Evolutionary conservation across 352 stramenopile genomes (phyloP).

Genomic region (Globisporangium emineosum): DNA sequence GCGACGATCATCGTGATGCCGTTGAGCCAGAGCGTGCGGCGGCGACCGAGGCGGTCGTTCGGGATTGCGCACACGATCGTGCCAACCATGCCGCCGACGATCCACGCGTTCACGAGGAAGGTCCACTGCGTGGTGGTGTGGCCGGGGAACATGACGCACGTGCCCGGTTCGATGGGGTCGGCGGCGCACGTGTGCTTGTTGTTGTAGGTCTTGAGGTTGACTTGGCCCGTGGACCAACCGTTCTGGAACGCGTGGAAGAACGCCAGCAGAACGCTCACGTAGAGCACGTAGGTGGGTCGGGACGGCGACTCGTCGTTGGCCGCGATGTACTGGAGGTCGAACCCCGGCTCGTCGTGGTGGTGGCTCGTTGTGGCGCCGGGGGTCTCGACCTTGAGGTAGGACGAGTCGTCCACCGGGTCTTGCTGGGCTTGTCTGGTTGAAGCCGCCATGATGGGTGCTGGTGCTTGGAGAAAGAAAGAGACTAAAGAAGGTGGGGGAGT

Average conservation of each 20-base stretch:
- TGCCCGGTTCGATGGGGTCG: slow-evolving; percentile 20
- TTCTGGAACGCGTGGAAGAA: slow-evolving; percentile 48
- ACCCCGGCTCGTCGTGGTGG: too few relatives aligned
- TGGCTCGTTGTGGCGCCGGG: too few relatives aligned
- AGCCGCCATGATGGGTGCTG: not conserved
- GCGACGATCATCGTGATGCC: slow-evolving; percentile 20
- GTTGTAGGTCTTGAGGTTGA: slow-evolving; percentile 47
- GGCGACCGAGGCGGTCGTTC: too few relatives aligned
- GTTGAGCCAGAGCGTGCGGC: slow-evolving; percentile 11
- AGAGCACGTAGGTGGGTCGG: too few relatives aligned
- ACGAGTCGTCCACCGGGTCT: too few relatives aligned
- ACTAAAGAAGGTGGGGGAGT: not conserved
- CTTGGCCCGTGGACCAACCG: slow-evolving; percentile 56
- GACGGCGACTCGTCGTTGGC: too few relatives aligned
- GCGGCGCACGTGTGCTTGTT: slow-evolving; percentile 14
- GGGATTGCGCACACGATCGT: slow-evolving; percentile 20
- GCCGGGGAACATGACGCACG: slow-evolving; percentile 35
- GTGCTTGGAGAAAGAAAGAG: not conserved
- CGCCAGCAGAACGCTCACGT: not conserved
- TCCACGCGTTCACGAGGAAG: slow-evolving; percentile 36
- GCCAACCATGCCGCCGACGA: slow-evolving; percentile 41
- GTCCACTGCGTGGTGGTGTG: slow-evolving; percentile 38
- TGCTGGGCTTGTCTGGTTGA: not conserved
- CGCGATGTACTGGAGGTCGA: too few relatives aligned
- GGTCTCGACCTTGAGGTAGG: too few relatives aligned